Percentiles rank a stretch among this genome's conserved stretches.
phyloP scores from a whole-genome alignment of 148 eudicot species.

The Camellia sinensis region DNA sequence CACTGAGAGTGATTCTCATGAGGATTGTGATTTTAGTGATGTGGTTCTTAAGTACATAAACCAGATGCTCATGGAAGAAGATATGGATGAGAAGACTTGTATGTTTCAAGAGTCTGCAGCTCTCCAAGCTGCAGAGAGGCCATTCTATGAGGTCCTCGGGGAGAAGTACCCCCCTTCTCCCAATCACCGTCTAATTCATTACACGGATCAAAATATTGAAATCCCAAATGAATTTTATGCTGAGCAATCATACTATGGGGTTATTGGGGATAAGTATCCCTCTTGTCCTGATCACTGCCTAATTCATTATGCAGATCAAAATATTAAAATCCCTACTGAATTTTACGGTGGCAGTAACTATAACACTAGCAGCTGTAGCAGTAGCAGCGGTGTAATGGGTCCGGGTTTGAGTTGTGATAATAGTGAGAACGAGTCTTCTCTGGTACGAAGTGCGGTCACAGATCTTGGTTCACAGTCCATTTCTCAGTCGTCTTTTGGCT shows the following conservation, averaged over 20 bases:
- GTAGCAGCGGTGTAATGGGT: slow-evolving; percentile 8
- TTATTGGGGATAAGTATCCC: slow-evolving; percentile 47
- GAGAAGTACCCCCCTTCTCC: slow-evolving; percentile 38
- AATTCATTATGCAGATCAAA: too few species aligned
- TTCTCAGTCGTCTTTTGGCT: slow-evolving; percentile 25
- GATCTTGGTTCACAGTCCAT: slow-evolving; percentile 25
- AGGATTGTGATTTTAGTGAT: slow-evolving; percentile 63
- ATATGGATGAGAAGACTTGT: slow-evolving; percentile 51
- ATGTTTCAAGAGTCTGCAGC: slow-evolving; percentile 55
- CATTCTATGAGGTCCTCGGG: slow-evolving; percentile 62
- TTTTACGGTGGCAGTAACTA: slow-evolving; percentile 7
- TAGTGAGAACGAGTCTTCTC: slow-evolving; percentile 23
- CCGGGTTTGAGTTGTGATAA: slow-evolving; percentile 21
- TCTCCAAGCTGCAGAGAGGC: slow-evolving; percentile 65
- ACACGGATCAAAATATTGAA: slow-evolving; percentile 5
- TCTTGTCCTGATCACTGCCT: slow-evolving; percentile 13
- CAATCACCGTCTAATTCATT: not conserved
- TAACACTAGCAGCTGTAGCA: slow-evolving; percentile 11
- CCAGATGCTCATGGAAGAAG: slow-evolving; percentile 75
- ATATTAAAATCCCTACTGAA: too few species aligned
- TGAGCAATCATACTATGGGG: slow-evolving; percentile 65
- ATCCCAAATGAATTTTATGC: slow-evolving; percentile 24
- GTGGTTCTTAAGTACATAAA: slow-evolving; percentile 60
- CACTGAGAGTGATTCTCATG: slow-evolving; percentile 29
- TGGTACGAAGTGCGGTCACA: slow-evolving; percentile 18